These are phyloP conservation scores for Erodium moschatum DNA, from an alignment of 441 rosid species.

Conservation along the genomic window DNA sequence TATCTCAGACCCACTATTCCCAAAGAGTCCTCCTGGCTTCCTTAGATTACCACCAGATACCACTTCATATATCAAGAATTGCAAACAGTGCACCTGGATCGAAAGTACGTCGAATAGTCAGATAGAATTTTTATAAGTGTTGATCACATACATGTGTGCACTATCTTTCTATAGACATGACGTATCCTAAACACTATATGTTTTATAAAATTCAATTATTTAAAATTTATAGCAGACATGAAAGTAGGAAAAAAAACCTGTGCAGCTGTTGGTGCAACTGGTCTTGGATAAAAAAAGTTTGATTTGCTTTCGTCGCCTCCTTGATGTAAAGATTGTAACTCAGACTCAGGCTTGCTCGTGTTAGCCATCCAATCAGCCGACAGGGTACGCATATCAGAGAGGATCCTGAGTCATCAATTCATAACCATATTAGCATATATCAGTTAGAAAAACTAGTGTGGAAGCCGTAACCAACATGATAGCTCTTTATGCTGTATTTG, in stretches of 20 bases:
- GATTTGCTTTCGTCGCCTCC: slow-evolving; percentile 78
- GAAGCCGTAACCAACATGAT: not conserved
- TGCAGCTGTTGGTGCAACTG: slow-evolving; percentile 94
- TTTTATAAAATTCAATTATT: not conserved
- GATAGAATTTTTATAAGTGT: not conserved
- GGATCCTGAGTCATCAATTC: slow-evolving; percentile 61
- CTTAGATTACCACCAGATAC: slow-evolving; percentile 99
- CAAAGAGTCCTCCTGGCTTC: slow-evolving; percentile 97
- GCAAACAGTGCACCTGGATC: slow-evolving; percentile 90
- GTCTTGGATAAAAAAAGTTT: slow-evolving; percentile 86
- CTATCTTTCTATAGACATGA: not conserved
- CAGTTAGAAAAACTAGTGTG: not conserved
- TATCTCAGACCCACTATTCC: slow-evolving; percentile 96
- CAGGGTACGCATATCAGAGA: slow-evolving; percentile 99
- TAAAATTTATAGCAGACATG: slow-evolving; percentile 4
- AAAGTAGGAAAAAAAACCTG: slow-evolving; percentile 49
- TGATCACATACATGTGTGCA: not conserved
- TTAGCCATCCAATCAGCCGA: slow-evolving; percentile 99
- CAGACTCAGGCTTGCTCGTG: slow-evolving; percentile 73
- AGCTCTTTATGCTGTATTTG: not conserved
- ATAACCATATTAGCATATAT: slow-evolving; percentile 16
- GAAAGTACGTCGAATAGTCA: slow-evolving; percentile 17
- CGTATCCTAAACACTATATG: not conserved
- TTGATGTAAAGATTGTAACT: slow-evolving; percentile 56
- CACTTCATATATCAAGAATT: slow-evolving; percentile 91